Evolutionary conservation across 2,329 filamentous ascomycete species (phyloP), one percentile per base, ranked within the genome.

Genomic region (Cladophialophora immunda): DNA sequence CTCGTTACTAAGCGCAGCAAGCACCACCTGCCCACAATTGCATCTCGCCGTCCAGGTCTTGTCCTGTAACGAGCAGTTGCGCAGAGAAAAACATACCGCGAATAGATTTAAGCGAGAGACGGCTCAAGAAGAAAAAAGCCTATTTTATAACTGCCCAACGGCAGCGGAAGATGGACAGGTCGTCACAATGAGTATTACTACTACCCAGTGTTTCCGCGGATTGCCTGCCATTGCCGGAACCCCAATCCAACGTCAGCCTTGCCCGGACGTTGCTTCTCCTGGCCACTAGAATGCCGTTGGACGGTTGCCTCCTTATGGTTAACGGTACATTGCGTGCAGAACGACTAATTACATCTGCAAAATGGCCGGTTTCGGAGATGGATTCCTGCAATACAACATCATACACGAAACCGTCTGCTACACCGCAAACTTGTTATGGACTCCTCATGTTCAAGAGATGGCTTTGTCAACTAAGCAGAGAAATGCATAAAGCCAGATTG

Each of bases 231-330:
- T n/a, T 9, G 1, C 5, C 19, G 19, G 19, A 3, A 11, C 3
- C n/a, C n/a, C n/a, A n/a, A 25, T 50, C 45, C 22, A 50, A 25
- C 45, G 45, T 50, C 45, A 50, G 52, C 52, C 52, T 30, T 32
- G n/a, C 52, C 11, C 7, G 30, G 29, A 29, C 25, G 22, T 29
- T 29, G 2, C 22, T 54, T 54, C 50, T 29, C 11, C 19, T 6
- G 50, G n/a, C 50, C 50, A 45, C 38, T 45, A 45, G 38, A 11
- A 50, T 22, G 22, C 7, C 4, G 5, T 15, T 50, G n/a, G 45
- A 50, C 8, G 1, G 9, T 25, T 50, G 19, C 22, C 45, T 25
- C 19, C 8, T 25, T 50, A 50, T 25, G 45, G 45, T 50, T 25
- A 50, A 50, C 25, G 19, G 45, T 50, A 1, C 15, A 27, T 25